Percentiles rank a stretch among this genome's conserved stretches.
Conservation (phyloP, 495 filamentous ascomycete genomes). For the Haplographium delicatum region DNA sequence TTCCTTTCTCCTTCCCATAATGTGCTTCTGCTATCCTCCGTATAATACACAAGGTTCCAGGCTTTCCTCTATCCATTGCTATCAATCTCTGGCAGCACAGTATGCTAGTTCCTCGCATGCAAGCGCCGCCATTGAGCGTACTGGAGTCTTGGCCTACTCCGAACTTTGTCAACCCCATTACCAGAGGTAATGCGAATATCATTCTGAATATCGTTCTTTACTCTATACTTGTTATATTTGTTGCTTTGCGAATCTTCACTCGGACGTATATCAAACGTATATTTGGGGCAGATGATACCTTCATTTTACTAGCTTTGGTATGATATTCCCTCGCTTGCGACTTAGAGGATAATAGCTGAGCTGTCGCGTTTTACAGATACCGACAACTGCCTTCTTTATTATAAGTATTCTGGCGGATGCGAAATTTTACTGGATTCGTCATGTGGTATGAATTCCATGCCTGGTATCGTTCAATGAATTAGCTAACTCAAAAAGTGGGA, state of each 20-base stretch:
- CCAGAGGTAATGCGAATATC: conserved; percentile 40
- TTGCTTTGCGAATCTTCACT: conserved; percentile 44
- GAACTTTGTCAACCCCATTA: conserved; percentile 49
- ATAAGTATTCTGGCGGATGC: conserved; percentile 36
- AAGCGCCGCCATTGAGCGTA: conserved; percentile 40
- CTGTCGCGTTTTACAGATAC: conserved; percentile 24
- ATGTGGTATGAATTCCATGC: conserved; percentile 47
- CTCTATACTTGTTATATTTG: conserved; percentile 35
- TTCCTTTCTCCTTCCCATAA: too few relatives aligned
- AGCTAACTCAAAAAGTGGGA: too few relatives aligned
- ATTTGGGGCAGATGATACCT: conserved; percentile 45
- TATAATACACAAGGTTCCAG: too few relatives aligned
- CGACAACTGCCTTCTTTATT: conserved; percentile 39
- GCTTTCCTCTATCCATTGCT: too few relatives aligned
- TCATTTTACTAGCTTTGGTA: conserved; percentile 37
- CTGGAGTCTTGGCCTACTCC: conserved; percentile 47
- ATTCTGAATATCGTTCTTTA: conserved; percentile 38
- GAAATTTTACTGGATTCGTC: conserved; percentile 49
- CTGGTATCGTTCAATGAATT: too few relatives aligned
- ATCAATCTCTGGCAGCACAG: too few relatives aligned
- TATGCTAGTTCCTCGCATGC: too few relatives aligned
- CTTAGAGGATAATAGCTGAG: not conserved
- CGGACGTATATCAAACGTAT: conserved; percentile 37
- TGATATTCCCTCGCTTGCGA: not conserved
- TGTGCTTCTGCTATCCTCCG: too few relatives aligned